Percentiles rank a stretch among this genome's conserved stretches.
Evolutionary conservation across 345 rosid genomes (phyloP).

Genomic region (Camelina neglecta): DNA sequence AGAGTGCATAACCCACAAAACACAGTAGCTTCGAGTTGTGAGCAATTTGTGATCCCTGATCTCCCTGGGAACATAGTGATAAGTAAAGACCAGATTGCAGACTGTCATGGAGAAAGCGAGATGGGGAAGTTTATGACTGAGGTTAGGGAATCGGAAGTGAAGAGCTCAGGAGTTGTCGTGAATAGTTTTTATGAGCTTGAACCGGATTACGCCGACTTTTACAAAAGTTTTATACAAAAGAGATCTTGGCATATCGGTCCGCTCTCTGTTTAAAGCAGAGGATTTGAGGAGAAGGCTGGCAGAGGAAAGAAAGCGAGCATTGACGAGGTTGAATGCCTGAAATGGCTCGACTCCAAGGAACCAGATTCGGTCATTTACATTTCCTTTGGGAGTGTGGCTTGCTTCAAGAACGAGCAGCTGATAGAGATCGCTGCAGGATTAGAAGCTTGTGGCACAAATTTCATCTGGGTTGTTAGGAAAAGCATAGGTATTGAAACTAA

Average conservation of each 20-base stretch:
- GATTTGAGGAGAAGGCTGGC: conserved; percentile 47
- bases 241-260: background rate
- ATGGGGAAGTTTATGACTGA: conserved; percentile 34
- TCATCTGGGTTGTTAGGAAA: conserved; percentile 42
- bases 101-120: background rate
- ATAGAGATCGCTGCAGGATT: conserved; percentile 39
- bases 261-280: conserved; percentile 33
- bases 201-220: conserved; percentile 55
- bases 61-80: conserved; percentile 51
- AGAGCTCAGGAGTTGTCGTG: conserved; percentile 63
- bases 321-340: conserved; percentile 44
- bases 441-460: conserved; percentile 29
- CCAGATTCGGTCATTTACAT: conserved; percentile 57
- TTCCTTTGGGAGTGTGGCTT: conserved; percentile 55
- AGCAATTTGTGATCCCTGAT: conserved; percentile 45
- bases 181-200: conserved; percentile 84
- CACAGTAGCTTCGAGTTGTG: conserved; percentile 43
- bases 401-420: conserved; percentile 39
- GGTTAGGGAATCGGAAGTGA: conserved; percentile 45
- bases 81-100: conserved; percentile 45
- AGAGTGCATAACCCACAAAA: conserved; percentile 45
- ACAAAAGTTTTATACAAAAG: conserved; percentile 32
- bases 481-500: conserved; percentile 17
- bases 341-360: conserved; percentile 62
- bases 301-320: conserved; percentile 46